Evolutionary conservation across 1,284 basidiomycete genomes (phyloP), one percentile per base, ranked within the genome.

Genomic region (Cutaneotrichosporon daszewskae): DNA sequence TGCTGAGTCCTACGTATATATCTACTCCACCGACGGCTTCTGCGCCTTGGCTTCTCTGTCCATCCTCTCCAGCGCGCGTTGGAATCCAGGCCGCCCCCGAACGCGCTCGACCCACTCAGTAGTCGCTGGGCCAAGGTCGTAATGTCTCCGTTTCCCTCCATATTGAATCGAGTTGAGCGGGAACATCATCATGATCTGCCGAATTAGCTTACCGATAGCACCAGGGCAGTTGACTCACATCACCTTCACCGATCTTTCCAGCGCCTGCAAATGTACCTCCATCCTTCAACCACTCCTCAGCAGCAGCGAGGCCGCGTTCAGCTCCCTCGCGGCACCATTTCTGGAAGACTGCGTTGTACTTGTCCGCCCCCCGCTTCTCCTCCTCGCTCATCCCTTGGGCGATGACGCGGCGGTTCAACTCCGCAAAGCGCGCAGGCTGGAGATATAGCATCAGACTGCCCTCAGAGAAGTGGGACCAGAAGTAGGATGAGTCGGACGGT

Each of bases 401-500:
- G 8, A 49, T 32, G 12, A 40, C 16, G 33, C 45, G 3, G 22
- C 41, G 14, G 43, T 40, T 22, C 29, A 45, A 27, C 40, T 27
- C 6, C 6, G 58, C 25, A 28, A 55, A 54, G 3, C 50, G 49
- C 16, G 51, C 54, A 2, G 53, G 52, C 40, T 65, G 61, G 14
- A 69, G 48, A 17, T 56, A 45, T n/a, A 51, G 51, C 58, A 69
- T 62, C 34, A 62, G 47, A 20, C 44, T 53, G 10, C 59, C 66
- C 41, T 69, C 66, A 31, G 57, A 18, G 35, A 60, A 67, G 51
- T 65, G 60, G 32, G 41, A 37, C 64, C 63, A 69, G 52, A 57
- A 69, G 10, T 53, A 35, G 9, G 49, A 51, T 22, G 44, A 32
- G 18, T 53, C 43, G 7, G 51, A 52, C 2, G 60, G 40, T 3